Evolutionary conservation across 495 filamentous ascomycete genomes (phyloP).

Genomic region (Tuber indicum): DNA sequence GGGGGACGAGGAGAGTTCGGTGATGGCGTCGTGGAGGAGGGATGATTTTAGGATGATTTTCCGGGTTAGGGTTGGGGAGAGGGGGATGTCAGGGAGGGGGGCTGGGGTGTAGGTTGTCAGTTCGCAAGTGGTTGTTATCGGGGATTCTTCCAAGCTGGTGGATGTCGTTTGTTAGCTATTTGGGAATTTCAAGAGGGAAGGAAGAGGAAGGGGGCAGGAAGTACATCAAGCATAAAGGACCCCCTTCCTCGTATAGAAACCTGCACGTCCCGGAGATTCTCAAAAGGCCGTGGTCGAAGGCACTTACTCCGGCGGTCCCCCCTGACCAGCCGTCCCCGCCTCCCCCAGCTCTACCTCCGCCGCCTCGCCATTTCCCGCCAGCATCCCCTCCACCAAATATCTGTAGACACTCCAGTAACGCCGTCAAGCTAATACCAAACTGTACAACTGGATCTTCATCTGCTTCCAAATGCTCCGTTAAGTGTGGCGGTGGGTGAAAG

Average conservation of each 20-base stretch:
- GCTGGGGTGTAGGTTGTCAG: slow-evolving; percentile 81
- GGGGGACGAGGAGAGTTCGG: slow-evolving; percentile 69
- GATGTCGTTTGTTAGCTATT: slow-evolving; percentile 37
- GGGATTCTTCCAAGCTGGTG: slow-evolving; percentile 72
- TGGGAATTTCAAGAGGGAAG: not conserved
- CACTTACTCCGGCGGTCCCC: slow-evolving; percentile 40
- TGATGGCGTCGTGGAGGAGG: slow-evolving; percentile 40
- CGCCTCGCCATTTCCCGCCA: slow-evolving; percentile 12
- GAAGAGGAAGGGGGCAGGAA: not conserved
- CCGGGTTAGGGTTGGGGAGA: slow-evolving; percentile 69
- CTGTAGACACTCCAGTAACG: slow-evolving; percentile 87
- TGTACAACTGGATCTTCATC: slow-evolving; percentile 44
- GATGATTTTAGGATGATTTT: slow-evolving; percentile 76
- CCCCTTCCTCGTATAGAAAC: slow-evolving; percentile 67
- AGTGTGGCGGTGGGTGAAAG: slow-evolving; percentile 49
- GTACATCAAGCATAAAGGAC: slow-evolving; percentile 52
- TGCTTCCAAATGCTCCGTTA: slow-evolving; percentile 7
- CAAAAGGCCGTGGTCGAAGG: slow-evolving; percentile 68
- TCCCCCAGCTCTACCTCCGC: slow-evolving; percentile 7
- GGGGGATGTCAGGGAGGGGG: slow-evolving; percentile 64
- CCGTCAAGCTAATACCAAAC: slow-evolving; percentile 79
- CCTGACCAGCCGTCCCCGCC: not conserved
- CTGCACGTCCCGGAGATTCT: slow-evolving; percentile 77
- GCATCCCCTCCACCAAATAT: slow-evolving; percentile 79
- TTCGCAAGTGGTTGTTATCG: slow-evolving; percentile 85